phyloP scores from a whole-genome alignment of 2,329 filamentous ascomycete species.

The Alternaria tenuissima region DNA sequence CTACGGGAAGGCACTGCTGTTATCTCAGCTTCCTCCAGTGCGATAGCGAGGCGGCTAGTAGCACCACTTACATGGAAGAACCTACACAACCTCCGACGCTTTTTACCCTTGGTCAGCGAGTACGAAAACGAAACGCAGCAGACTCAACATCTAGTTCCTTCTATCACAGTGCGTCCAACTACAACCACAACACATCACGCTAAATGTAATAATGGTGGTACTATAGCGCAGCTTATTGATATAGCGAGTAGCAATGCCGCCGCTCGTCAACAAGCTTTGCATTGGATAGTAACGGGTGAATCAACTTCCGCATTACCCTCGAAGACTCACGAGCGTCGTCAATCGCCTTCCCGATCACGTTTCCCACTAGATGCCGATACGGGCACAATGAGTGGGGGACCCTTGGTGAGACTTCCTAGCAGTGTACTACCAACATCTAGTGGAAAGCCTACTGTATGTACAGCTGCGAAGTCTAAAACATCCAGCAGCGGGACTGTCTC shows the following conservation, averaged over 20 bases:
- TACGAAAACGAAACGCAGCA: background rate
- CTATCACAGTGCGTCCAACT: background rate
- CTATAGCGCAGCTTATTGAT: background rate
- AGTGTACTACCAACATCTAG: too few relatives aligned
- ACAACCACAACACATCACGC: background rate
- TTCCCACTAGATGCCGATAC: background rate
- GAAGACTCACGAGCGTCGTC: background rate
- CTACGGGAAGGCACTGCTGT: background rate
- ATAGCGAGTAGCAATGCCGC: background rate
- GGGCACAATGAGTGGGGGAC: too few relatives aligned
- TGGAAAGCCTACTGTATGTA: too few relatives aligned
- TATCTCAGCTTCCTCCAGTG: background rate
- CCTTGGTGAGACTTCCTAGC: too few relatives aligned
- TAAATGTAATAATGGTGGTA: fast-evolving
- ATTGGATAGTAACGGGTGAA: background rate
- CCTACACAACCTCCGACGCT: background rate
- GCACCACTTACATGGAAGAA: background rate
- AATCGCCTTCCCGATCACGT: background rate
- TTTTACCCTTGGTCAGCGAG: background rate
- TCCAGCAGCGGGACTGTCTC: too few relatives aligned
- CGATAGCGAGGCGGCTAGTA: background rate
- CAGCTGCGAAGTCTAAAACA: too few relatives aligned
- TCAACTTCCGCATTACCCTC: background rate
- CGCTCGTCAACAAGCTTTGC: background rate
- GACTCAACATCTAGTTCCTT: background rate